Evolutionary conservation across 768 basidiomycete species (phyloP).

Genomic region (Xanthoconium purpureum): DNA sequence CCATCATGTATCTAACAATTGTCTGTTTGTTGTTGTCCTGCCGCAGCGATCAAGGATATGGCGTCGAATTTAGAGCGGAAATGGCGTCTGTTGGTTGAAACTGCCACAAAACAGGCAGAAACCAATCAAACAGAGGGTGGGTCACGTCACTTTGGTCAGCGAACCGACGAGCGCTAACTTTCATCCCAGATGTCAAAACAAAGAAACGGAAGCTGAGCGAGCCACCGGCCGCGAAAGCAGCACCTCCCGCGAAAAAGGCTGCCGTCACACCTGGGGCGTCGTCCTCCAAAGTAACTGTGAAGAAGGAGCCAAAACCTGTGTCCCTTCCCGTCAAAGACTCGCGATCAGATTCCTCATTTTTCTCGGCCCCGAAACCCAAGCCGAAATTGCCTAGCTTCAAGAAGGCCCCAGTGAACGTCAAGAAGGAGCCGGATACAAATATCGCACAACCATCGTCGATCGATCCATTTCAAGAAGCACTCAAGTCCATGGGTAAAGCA

Average conservation of each 20-base stretch:
- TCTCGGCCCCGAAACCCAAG: slow-evolving; percentile 83
- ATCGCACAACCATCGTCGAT: slow-evolving; percentile 73
- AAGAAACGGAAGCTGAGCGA: slow-evolving; percentile 79
- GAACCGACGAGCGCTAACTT: slow-evolving; percentile 25
- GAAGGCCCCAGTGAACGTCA: slow-evolving; percentile 56
- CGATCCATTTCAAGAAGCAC: slow-evolving; percentile 80
- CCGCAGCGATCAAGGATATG: slow-evolving; percentile 89
- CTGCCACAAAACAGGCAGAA: slow-evolving; percentile 44
- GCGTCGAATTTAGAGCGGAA: slow-evolving; percentile 81
- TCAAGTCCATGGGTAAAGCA: slow-evolving; percentile 68
- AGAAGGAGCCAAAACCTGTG: slow-evolving; percentile 51
- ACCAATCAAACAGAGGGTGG: slow-evolving; percentile 60
- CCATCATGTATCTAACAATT: slow-evolving; percentile 66
- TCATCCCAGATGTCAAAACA: slow-evolving; percentile 45
- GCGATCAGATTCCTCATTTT: slow-evolving; percentile 84
- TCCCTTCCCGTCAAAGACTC: slow-evolving; percentile 60
- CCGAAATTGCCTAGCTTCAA: slow-evolving; percentile 84
- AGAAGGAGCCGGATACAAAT: slow-evolving; percentile 55
- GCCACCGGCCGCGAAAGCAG: slow-evolving; percentile 41
- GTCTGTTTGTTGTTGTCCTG: slow-evolving; percentile 40
- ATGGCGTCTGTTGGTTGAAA: slow-evolving; percentile 68
- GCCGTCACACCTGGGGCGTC: slow-evolving; percentile 38
- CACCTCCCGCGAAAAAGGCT: slow-evolving; percentile 64
- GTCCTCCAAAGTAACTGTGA: slow-evolving; percentile 38
- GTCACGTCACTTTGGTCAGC: slow-evolving; percentile 53